A percentile compares a stretch with the other conserved stretches of the same genome.
These are phyloP conservation scores for Moesziomyces sp. DNA, from an alignment of 1,284 basidiomycete species.

Conservation along the genomic window DNA sequence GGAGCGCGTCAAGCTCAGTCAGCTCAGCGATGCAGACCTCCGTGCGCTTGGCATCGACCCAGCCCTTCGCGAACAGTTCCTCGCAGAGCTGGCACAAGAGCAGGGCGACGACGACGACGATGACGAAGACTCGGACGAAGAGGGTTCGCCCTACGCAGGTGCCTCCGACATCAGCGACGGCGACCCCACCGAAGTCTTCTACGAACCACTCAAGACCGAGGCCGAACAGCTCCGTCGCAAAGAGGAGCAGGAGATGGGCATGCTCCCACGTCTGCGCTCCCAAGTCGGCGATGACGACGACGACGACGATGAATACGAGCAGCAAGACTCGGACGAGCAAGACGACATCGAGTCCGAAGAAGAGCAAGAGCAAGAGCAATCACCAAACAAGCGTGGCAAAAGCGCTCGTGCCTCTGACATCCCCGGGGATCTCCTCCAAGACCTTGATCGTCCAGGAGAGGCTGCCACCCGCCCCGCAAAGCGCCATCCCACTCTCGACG, in stretches of 20 bases:
- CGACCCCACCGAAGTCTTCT: slow-evolving; percentile 53
- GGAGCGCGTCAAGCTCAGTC: slow-evolving; percentile 30
- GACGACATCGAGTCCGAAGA: slow-evolving; percentile 27
- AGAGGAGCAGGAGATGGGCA: slow-evolving; percentile 52
- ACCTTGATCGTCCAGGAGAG: slow-evolving; percentile 51
- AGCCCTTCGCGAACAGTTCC: slow-evolving; percentile 29
- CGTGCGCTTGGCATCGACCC: slow-evolving; percentile 56
- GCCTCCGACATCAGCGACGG: slow-evolving; percentile 64
- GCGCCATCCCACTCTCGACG: slow-evolving; percentile 79
- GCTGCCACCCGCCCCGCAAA: slow-evolving; percentile 20
- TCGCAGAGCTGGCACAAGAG: slow-evolving; percentile 32
- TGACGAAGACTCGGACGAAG: slow-evolving; percentile 50
- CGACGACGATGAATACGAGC: slow-evolving; percentile 37
- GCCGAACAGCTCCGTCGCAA: slow-evolving; percentile 58
- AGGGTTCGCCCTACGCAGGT: slow-evolving; percentile 54
- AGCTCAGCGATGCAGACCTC: slow-evolving; percentile 54
- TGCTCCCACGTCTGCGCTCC: slow-evolving; percentile 42
- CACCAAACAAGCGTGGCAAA: slow-evolving; percentile 66
- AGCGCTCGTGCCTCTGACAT: slow-evolving; percentile 68
- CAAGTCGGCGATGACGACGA: slow-evolving; percentile 30
- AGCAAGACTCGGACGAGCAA: slow-evolving; percentile 30
- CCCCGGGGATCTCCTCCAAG: slow-evolving; percentile 67
- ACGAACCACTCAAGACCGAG: slow-evolving; percentile 63
- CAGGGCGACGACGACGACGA: slow-evolving; percentile 36
- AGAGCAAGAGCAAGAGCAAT: slow-evolving; percentile 72